phyloP scores from a whole-genome alignment of 306 rosid genomes.

The Parietaria judaica region DNA sequence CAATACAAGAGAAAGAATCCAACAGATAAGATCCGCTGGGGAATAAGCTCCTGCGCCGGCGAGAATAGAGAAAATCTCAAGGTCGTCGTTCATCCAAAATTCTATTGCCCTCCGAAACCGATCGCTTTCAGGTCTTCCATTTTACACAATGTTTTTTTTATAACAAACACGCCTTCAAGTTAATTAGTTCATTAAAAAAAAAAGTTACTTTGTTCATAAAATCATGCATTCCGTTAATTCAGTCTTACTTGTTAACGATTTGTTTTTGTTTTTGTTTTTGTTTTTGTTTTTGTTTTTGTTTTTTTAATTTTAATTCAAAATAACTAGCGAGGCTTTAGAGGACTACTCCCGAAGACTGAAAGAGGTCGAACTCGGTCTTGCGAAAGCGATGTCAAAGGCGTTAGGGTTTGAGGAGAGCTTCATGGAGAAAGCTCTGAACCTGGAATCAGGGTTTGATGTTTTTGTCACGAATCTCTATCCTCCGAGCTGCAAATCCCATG shows the following conservation, averaged over 20 bases:
- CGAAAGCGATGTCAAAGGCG: constrained; percentile 32
- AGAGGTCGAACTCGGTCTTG: constrained; percentile 24
- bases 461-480: constrained; percentile 47
- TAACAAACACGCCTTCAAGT: too few relatives aligned
- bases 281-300: too few relatives aligned
- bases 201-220: too few relatives aligned
- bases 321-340: constrained; percentile 8
- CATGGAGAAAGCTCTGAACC: constrained; percentile 41
- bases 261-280: too few relatives aligned
- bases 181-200: too few relatives aligned
- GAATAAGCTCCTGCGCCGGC: constrained; percentile 7
- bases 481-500: constrained; percentile 22
- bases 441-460: constrained; percentile 41
- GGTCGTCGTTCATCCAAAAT: constrained; percentile 31
- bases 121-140: constrained; percentile 20
- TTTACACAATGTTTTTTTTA: not conserved
- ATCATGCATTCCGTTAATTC: too few relatives aligned
- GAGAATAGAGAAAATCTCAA: constrained; percentile 52
- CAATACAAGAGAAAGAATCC: constrained; percentile 12
- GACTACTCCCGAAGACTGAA: constrained; percentile 33
- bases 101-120: constrained; percentile 24
- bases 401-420: constrained; percentile 42
- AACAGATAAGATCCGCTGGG: constrained; percentile 33
- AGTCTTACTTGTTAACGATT: too few relatives aligned
- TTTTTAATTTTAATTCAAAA: too few relatives aligned